Percentiles rank a stretch among this genome's conserved stretches.
Evolutionary conservation across 192 early-diverging fungal species (phyloP).

Genomic region (Cladochytrium replicatum): DNA sequence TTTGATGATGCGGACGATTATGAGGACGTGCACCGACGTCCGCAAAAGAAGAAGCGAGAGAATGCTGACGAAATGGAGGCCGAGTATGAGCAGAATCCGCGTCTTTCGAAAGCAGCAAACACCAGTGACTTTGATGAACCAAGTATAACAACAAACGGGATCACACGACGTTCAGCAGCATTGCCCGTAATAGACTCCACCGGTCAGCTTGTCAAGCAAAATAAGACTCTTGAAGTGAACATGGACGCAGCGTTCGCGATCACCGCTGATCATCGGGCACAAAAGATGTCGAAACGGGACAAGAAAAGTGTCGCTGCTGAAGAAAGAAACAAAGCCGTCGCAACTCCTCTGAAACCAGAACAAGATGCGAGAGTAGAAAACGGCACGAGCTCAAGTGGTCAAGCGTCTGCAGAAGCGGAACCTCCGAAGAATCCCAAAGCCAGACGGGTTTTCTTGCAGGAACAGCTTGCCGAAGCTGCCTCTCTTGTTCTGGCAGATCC

Average conservation of each 20-base stretch:
- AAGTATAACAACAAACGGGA: background rate
- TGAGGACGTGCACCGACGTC: conserved; percentile 14
- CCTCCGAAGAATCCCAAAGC: conserved; percentile 11
- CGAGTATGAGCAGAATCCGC: conserved; percentile 51
- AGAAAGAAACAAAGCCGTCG: conserved; percentile 8
- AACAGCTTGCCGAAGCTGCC: conserved; percentile 72
- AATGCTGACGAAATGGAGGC: conserved; percentile 47
- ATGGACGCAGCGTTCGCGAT: conserved; percentile 1
- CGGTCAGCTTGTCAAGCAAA: background rate
- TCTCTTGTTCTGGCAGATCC: conserved; percentile 71
- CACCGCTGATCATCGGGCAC: conserved; percentile 18
- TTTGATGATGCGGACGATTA: conserved; percentile 26
- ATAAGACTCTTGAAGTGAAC: conserved; percentile 12
- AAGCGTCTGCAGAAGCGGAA: conserved; percentile 1
- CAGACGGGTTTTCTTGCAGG: conserved; percentile 33
- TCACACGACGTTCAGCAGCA: background rate
- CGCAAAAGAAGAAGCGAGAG: conserved; percentile 8
- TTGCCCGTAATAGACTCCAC: background rate
- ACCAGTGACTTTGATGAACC: background rate
- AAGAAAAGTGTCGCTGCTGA: conserved; percentile 40
- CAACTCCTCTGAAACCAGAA: conserved; percentile 9
- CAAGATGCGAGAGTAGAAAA: conserved; percentile 7
- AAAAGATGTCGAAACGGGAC: conserved; percentile 44
- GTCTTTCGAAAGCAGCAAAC: no score
- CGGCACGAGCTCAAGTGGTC: background rate